Conservation (phyloP, 225 moss, liverwort and hornwort species). For the Sphagnum contortum region DNA sequence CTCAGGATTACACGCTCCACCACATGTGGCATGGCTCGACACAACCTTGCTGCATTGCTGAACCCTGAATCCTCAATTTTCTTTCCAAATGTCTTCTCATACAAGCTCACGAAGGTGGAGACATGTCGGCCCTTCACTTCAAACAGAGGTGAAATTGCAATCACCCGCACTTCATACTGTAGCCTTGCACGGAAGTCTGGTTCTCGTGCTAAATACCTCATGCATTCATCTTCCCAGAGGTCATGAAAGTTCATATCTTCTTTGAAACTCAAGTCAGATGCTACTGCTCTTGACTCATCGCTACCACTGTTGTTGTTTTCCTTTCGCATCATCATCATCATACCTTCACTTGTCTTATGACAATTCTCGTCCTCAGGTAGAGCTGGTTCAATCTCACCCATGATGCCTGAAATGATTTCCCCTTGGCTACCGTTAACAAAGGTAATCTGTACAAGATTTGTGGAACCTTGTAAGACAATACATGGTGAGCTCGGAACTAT, state of each 20-base stretch:
- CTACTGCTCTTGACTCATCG: no score
- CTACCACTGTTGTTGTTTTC: no score
- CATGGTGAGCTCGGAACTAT: no score
- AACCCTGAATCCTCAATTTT: constrained; percentile 41
- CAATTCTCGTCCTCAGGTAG: no score
- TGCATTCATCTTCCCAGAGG: constrained; percentile 56
- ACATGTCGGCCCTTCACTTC: constrained; percentile 21
- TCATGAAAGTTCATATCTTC: constrained; percentile 19
- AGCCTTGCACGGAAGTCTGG: constrained; percentile 53
- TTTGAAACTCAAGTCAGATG: background rate
- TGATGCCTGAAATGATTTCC: no score
- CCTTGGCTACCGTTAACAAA: no score
- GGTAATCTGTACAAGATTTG: no score
- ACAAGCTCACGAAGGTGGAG: constrained; percentile 37
- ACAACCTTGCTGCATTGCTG: constrained; percentile 47
- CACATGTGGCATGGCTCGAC: constrained; percentile 71
- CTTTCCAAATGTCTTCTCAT: constrained; percentile 48
- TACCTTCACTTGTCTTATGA: no score
- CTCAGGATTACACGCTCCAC: constrained; percentile 42
- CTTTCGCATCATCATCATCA: no score
- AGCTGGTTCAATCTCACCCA: no score
- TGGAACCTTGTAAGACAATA: no score
- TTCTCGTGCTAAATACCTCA: constrained; percentile 43
- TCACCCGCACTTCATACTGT: constrained; percentile 61
- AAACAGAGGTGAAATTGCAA: constrained; percentile 62